Conservation (phyloP, 306 rosid species). For the Malus sieversii region DNA sequence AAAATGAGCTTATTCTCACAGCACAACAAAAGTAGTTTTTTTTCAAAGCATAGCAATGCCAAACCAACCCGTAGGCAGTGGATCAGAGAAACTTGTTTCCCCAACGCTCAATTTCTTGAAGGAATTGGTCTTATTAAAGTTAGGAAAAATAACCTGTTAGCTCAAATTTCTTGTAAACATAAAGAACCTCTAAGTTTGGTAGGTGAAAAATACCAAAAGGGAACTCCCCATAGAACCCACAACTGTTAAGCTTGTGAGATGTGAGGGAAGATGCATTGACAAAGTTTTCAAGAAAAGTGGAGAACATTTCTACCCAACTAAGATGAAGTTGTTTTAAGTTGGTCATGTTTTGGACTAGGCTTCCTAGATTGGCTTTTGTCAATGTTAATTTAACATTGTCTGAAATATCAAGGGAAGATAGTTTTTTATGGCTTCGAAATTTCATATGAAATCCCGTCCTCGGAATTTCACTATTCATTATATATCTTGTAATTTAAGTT, state of each 20-base stretch:
- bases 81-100: constrained; percentile 21
- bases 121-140: not conserved
- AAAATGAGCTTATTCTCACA: no score
- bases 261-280: constrained; percentile 22
- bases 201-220: not conserved
- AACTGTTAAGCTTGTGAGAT: fast-evolving
- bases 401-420: constrained; percentile 11
- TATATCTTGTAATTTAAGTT: no score
- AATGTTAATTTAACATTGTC: not conserved
- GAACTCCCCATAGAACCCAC: not conserved
- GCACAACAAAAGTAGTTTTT: no score
- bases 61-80: not conserved
- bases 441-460: no score
- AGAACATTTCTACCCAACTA: not conserved
- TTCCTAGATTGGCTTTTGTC: not conserved
- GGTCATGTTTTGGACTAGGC: not conserved
- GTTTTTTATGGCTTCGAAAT: not conserved
- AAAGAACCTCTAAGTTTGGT: constrained; percentile 8
- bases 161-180: not conserved
- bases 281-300: not conserved
- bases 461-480: no score
- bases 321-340: constrained; percentile 2
- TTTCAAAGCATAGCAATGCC: no score
- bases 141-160: not conserved
- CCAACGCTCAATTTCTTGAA: not conserved